These are phyloP conservation scores for Aspergillus ruber DNA, from an alignment of 2,329 filamentous ascomycete genomes.

Conservation along the genomic window DNA sequence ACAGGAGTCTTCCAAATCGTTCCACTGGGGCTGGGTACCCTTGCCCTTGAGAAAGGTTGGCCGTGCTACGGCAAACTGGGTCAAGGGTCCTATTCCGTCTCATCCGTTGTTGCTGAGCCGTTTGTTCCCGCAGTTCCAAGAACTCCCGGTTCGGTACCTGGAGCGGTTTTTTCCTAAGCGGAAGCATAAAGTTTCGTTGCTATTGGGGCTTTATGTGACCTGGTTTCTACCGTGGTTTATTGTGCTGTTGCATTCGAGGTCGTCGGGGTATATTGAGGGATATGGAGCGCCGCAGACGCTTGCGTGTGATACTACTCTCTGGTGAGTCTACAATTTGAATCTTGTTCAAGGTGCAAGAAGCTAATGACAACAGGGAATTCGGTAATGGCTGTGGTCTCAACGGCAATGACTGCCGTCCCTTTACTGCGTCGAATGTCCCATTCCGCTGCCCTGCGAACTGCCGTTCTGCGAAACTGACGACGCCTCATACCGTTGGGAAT, in stretches of 20 bases:
- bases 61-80: slow-evolving; percentile 39
- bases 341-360: background rate
- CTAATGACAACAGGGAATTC: slow-evolving; percentile 23
- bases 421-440: slow-evolving; percentile 45
- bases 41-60: slow-evolving; percentile 39
- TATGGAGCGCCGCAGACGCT: slow-evolving; percentile 42
- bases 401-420: slow-evolving; percentile 51
- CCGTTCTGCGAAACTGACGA: slow-evolving; percentile 39
- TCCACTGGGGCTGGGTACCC: slow-evolving; percentile 44
- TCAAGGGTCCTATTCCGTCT: slow-evolving; percentile 44
- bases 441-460: slow-evolving; percentile 55
- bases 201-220: slow-evolving; percentile 37
- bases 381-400: slow-evolving; percentile 48
- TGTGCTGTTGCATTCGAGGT: slow-evolving; percentile 40
- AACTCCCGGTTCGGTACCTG: slow-evolving; percentile 39
- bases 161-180: slow-evolving; percentile 41
- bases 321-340: slow-evolving; percentile 25
- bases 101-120: slow-evolving; percentile 41
- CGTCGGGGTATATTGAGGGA: slow-evolving; percentile 43
- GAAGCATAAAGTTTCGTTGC: slow-evolving; percentile 38
- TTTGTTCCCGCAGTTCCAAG: slow-evolving; percentile 41
- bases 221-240: slow-evolving; percentile 45
- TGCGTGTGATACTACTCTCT: slow-evolving; percentile 42
- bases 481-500: slow-evolving; percentile 48
- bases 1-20: slow-evolving; percentile 41